phyloP scores from a whole-genome alignment of 305 asterid species.

The Ilex paraguariensis region DNA sequence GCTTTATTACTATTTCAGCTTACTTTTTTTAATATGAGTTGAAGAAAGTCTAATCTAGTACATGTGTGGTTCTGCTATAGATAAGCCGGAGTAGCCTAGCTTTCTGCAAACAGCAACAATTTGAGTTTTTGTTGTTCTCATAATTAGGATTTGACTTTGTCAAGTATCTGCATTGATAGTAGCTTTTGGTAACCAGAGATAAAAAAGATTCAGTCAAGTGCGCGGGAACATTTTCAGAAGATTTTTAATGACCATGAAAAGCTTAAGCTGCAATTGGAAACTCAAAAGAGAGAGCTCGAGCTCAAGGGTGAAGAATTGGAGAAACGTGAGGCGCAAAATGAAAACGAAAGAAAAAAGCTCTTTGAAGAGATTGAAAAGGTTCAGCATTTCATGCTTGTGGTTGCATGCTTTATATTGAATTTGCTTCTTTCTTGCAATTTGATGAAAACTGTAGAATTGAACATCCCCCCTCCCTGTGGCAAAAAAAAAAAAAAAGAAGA shows the following conservation, averaged over 20 bases:
- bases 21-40: not conserved
- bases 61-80: too few species aligned
- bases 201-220: constrained; percentile 61
- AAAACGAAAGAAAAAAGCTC: constrained; percentile 58
- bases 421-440: too few species aligned
- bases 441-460: too few species aligned
- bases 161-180: too few species aligned
- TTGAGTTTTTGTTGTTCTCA: too few species aligned
- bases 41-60: too few species aligned
- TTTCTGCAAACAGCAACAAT: too few species aligned
- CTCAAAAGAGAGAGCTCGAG: constrained; percentile 62
- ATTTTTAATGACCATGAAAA: constrained; percentile 71
- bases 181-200: constrained; percentile 41
- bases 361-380: constrained; percentile 81
- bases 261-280: constrained; percentile 55
- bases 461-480: too few species aligned
- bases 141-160: too few species aligned
- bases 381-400: not conserved
- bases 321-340: constrained; percentile 64
- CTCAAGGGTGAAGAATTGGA: constrained; percentile 58
- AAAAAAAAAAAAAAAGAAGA: too few species aligned
- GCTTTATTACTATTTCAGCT: not conserved
- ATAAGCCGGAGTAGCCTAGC: too few species aligned
- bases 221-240: constrained; percentile 60
- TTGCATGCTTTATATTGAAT: not conserved